phyloP scores from a whole-genome alignment of 2,329 filamentous ascomycete species.

The Aspergillus fijiensis region DNA sequence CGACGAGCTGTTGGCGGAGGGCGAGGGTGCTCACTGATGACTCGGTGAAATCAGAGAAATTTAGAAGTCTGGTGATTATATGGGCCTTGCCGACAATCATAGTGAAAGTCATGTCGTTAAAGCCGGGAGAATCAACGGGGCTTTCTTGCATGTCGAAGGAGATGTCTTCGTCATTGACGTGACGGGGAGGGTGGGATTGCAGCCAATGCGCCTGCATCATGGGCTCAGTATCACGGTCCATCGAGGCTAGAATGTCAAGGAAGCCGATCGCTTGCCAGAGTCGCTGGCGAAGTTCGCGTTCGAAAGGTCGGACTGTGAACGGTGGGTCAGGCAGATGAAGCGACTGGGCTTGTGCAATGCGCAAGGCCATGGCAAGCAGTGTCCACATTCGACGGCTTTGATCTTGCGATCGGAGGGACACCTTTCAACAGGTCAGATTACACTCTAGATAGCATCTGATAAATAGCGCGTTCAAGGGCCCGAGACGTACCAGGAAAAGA shows the following conservation, averaged over 20 bases:
- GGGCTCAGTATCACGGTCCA: constrained; percentile 34
- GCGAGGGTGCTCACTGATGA: constrained; percentile 22
- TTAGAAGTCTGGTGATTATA: constrained; percentile 24
- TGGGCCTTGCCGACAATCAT: constrained; percentile 26
- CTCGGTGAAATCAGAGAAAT: constrained; percentile 27
- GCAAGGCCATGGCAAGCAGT: constrained; percentile 33
- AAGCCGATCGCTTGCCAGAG: constrained; percentile 32
- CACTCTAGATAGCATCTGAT: neutral
- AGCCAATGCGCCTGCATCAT: constrained; percentile 35
- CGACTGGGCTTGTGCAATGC: constrained; percentile 32
- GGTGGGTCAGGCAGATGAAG: constrained; percentile 31
- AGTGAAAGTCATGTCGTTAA: constrained; percentile 32
- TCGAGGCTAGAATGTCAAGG: constrained; percentile 30
- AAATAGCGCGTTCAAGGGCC: neutral
- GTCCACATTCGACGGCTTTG: constrained; percentile 37
- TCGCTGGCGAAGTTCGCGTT: constrained; percentile 33
- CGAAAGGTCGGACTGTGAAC: constrained; percentile 30
- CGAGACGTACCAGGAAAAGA: constrained; percentile 26
- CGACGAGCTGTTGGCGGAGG: constrained; percentile 26
- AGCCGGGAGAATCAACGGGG: constrained; percentile 16
- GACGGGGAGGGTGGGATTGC: constrained; percentile 25
- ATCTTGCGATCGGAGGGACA: constrained; percentile 27
- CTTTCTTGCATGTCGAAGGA: constrained; percentile 23
- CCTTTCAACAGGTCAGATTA: constrained; percentile 1
- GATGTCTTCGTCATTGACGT: constrained; percentile 33